These are phyloP conservation scores for Trichophyton simii DNA, from an alignment of 2,329 filamentous ascomycete species.

Conservation along the genomic window DNA sequence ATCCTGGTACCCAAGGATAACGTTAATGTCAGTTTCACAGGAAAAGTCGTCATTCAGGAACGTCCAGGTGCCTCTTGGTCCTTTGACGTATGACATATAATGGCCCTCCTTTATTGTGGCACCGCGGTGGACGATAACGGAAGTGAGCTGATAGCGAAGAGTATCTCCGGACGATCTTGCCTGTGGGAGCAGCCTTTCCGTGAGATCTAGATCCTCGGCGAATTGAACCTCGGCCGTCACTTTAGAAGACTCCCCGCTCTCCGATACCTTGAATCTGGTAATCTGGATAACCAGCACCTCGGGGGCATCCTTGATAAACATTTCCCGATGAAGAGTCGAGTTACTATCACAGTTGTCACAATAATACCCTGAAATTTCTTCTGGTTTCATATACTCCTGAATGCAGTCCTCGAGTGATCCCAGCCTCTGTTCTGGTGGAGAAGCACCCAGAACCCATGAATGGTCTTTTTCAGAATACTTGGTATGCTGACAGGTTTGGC, in stretches of 20 bases:
- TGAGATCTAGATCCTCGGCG: constrained; percentile 11
- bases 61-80: constrained; percentile 9
- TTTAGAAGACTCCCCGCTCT: neutral
- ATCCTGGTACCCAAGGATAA: neutral
- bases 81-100: constrained; percentile 8
- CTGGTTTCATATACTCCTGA: neutral
- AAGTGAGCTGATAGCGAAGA: constrained; percentile 7
- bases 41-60: constrained; percentile 3
- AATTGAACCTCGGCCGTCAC: constrained; percentile 5
- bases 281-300: constrained; percentile 13
- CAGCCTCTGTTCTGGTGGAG: neutral
- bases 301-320: constrained; percentile 10
- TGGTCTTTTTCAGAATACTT: neutral
- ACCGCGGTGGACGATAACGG: constrained; percentile 8
- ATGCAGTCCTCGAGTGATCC: neutral
- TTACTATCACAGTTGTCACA: constrained; percentile 3
- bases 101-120: constrained; percentile 4
- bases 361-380: neutral
- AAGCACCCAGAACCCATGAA: neutral
- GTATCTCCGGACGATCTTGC: neutral
- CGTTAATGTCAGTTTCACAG: neutral
- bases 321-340: neutral
- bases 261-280: constrained; percentile 3
- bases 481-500: constrained; percentile 5
- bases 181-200: constrained; percentile 3